phyloP scores from a whole-genome alignment of 2,329 filamentous ascomycete species.

The Zalaria obscura region DNA sequence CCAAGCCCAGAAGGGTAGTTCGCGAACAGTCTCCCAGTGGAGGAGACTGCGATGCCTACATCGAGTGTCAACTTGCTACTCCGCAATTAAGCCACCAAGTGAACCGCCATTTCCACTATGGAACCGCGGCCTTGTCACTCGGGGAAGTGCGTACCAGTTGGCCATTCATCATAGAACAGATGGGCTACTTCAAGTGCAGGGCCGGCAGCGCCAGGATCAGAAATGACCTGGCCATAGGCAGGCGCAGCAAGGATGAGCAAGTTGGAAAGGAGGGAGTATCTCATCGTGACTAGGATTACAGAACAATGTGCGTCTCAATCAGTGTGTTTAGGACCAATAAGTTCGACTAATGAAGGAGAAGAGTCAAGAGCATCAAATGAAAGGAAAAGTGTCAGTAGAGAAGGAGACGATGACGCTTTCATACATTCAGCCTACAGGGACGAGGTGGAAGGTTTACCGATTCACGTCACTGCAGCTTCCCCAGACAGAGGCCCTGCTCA shows the following conservation, averaged over 20 bases:
- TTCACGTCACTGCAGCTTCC: too few species aligned
- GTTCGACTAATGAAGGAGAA: too few species aligned
- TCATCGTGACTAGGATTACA: not conserved
- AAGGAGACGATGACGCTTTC: too few species aligned
- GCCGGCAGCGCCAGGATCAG: constrained; percentile 24
- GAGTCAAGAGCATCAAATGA: too few species aligned
- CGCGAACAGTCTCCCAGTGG: constrained; percentile 35
- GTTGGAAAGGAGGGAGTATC: not conserved
- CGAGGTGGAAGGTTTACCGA: too few species aligned
- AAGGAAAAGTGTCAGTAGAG: too few species aligned
- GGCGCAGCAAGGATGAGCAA: not conserved
- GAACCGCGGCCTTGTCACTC: too few species aligned
- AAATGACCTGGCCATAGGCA: constrained; percentile 6
- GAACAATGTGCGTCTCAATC: too few species aligned
- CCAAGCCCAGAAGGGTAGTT: constrained; percentile 28
- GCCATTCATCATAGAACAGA: constrained; percentile 38
- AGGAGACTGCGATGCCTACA: constrained; percentile 36
- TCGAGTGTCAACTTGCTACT: not conserved
- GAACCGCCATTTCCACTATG: too few species aligned
- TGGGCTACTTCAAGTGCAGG: constrained; percentile 34
- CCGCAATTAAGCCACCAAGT: not conserved
- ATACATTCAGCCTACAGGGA: too few species aligned
- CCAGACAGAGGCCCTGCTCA: too few species aligned
- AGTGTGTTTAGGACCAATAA: too few species aligned
- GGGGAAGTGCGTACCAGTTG: constrained; percentile 20